A percentile compares a stretch with the other conserved stretches of the same genome.
These are phyloP conservation scores for Lichtheimia ramosa DNA, from an alignment of 371 early-diverging fungal species.

Conservation along the genomic window DNA sequence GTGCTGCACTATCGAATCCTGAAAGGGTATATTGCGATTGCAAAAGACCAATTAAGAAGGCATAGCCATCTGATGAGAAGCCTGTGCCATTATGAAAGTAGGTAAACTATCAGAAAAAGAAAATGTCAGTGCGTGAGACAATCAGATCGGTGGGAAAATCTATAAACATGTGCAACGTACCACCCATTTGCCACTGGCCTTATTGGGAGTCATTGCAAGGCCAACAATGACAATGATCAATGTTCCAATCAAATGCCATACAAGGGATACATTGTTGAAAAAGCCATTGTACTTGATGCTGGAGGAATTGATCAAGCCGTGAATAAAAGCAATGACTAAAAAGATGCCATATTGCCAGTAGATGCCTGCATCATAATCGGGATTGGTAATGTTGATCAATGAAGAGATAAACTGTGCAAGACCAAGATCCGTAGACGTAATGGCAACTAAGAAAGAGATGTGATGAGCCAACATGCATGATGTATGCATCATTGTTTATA, in stretches of 20 bases:
- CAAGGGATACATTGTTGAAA: conserved; percentile 45
- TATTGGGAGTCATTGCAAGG: conserved; percentile 35
- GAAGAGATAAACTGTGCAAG: conserved; percentile 55
- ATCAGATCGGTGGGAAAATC: too few species aligned
- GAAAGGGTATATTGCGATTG: conserved; percentile 57
- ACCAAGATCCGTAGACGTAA: conserved; percentile 55
- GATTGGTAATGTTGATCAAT: conserved; percentile 44
- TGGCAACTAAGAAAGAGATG: conserved; percentile 30
- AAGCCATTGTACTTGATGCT: conserved; percentile 42
- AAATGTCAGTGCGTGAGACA: neutral
- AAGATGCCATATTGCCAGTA: conserved; percentile 41
- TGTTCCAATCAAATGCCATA: conserved; percentile 43
- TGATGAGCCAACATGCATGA: neutral
- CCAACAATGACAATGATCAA: conserved; percentile 35
- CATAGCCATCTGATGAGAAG: conserved; percentile 39
- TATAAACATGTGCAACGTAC: conserved; percentile 5
- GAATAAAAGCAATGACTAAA: conserved; percentile 38
- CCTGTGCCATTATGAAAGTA: conserved; percentile 47
- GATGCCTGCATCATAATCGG: conserved; percentile 29
- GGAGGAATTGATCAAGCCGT: conserved; percentile 47
- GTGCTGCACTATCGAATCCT: conserved; percentile 77
- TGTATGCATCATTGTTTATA: neutral
- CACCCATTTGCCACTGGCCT: conserved; percentile 34
- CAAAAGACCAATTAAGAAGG: conserved; percentile 46
- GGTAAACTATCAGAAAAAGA: conserved; percentile 51